Base-by-base conservation (phyloP, 257 asterid genomes). In the Asclepias syriaca region DNA sequence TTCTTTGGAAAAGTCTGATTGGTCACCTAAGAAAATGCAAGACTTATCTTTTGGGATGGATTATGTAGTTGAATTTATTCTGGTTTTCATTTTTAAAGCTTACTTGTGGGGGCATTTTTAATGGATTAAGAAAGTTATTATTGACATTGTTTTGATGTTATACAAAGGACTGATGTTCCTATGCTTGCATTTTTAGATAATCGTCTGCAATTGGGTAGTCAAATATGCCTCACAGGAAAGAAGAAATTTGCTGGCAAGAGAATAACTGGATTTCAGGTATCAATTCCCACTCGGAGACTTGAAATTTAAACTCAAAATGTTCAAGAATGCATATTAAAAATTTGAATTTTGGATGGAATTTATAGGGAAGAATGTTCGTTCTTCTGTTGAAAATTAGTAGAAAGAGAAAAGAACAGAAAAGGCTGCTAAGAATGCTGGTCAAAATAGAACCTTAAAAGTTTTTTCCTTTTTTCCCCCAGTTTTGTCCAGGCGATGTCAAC, bases 231-330 rank as follows among this genome's bases (percentile, higher is more conserved):
- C 29, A 85, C 80, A 49, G 96, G 94, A 74, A 93, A 89, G 86
- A 91, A 87, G 82, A 93, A 88, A 81, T 73, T 71, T 60, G 66
- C 89, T 60, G 89, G 87, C 77, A 93, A 85, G 81, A 85, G 89
- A 84, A 87, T 93, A 66, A 89, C 89, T 46, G 98, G 98, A 77
- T 88, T 93, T 82, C 93, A 90, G 98, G 98, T 92, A 19, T 11
- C 34, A 29, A 73, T 54, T 60, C 24, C 59, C 32, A 46, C 61
- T 1, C 0, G 16, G 53, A 48, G 19, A 13, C 14, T 19, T 50
- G 55, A 50, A 50, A 50, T 50, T 50, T 50, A 50, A 50, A 50
- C 16, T 15, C 19, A 50, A 48, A 48, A 43, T 43, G 10, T 49
- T 49, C 0, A 49, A 49, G 53, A 49, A 49, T 10, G 53, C 18